phyloP scores from a whole-genome alignment of 345 rosid genomes.

The Carallia brachiata region DNA sequence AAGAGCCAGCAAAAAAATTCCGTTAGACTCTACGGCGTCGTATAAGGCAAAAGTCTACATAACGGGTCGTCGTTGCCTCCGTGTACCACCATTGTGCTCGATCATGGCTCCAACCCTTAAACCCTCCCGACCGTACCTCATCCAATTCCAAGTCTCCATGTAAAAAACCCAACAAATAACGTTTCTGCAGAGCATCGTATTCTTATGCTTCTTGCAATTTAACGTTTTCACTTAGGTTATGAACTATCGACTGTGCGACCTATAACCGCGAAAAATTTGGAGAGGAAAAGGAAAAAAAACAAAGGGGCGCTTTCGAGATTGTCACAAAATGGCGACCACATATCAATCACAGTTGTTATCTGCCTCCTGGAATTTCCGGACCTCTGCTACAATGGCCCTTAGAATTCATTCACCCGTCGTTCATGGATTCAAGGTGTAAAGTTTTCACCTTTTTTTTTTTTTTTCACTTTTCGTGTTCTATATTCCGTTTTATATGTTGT shows the following conservation, averaged over 20 bases:
- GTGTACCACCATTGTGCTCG: background rate
- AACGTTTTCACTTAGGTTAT: background rate
- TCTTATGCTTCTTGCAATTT: background rate
- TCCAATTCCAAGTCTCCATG: too few species aligned
- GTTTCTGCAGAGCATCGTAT: background rate
- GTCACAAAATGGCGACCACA: constrained; percentile 25
- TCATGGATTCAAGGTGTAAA: constrained; percentile 27
- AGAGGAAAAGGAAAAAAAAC: background rate
- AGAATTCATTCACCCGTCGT: constrained; percentile 16
- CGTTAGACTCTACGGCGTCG: too few species aligned
- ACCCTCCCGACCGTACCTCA: background rate
- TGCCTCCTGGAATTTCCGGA: constrained; percentile 24
- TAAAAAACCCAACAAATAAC: background rate
- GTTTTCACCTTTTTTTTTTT: background rate
- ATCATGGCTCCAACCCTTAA: constrained; percentile 2
- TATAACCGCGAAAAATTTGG: too few species aligned
- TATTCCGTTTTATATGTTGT: background rate
- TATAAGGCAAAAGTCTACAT: too few species aligned
- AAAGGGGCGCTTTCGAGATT: background rate
- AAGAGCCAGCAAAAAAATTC: too few species aligned
- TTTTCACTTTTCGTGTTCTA: background rate
- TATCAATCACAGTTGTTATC: constrained; percentile 20
- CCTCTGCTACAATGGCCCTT: constrained; percentile 15
- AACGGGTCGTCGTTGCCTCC: too few species aligned
- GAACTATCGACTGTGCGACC: background rate